A percentile compares a stretch with the other conserved stretches of the same genome.
Conservation (phyloP, 2,329 filamentous ascomycete species). For the Emergomyces africanus region DNA sequence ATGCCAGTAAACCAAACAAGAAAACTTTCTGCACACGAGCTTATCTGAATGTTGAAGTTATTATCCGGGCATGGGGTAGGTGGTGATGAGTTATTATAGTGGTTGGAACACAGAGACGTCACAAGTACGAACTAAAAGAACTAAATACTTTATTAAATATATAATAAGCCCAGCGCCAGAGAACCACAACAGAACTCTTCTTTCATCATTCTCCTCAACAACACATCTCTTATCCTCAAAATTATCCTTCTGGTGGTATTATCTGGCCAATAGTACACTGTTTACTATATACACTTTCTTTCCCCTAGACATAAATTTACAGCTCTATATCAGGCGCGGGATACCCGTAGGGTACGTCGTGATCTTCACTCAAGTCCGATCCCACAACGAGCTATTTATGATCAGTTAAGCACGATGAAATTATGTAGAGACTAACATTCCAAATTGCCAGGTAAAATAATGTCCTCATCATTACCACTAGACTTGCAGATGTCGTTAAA, state of each 20-base stretch:
- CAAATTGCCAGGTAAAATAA: neutral
- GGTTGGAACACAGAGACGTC: neutral
- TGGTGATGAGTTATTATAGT: neutral
- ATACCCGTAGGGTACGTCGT: neutral
- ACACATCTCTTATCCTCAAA: neutral
- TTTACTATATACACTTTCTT: neutral
- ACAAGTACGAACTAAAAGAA: neutral
- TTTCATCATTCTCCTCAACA: neutral
- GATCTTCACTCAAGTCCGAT: neutral
- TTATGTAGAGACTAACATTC: neutral
- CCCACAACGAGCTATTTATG: neutral
- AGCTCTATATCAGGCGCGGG: neutral
- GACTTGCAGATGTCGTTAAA: constrained; percentile 8
- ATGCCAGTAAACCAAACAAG: neutral
- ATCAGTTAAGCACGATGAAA: neutral
- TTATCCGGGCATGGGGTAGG: neutral
- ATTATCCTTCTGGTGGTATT: neutral
- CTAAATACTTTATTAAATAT: too few species aligned
- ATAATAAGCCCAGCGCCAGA: too few species aligned
- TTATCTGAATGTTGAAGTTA: neutral
- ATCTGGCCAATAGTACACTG: neutral
- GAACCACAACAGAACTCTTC: too few species aligned
- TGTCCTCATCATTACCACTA: constrained; percentile 6
- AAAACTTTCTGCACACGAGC: neutral
- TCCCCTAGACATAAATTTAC: neutral